These are phyloP conservation scores for Boletus tylopilopsis DNA, from an alignment of 768 basidiomycete species.

Conservation along the genomic window DNA sequence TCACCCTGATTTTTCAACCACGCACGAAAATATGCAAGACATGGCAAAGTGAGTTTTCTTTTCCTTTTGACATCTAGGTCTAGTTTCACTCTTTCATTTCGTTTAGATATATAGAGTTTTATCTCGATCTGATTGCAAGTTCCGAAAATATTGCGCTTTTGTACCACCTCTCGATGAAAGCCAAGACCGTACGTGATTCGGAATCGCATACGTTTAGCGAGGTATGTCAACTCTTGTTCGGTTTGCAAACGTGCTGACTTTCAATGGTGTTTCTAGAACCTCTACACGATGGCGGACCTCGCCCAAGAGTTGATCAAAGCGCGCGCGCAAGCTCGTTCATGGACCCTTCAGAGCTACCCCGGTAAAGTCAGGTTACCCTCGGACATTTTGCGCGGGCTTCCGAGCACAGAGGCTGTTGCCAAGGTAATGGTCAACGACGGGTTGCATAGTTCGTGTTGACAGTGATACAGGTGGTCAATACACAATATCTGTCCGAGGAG, in stretches of 20 bases:
- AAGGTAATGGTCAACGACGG: conserved; percentile 39
- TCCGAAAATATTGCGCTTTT: conserved; percentile 83
- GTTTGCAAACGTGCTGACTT: not conserved
- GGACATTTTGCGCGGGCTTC: conserved; percentile 76
- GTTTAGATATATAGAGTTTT: conserved; percentile 83
- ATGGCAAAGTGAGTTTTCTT: conserved; percentile 66
- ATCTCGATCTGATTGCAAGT: conserved; percentile 70
- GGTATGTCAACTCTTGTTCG: conserved; percentile 37
- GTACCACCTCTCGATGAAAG: conserved; percentile 74
- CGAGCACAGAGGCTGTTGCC: conserved; percentile 59
- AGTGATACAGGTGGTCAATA: conserved; percentile 56
- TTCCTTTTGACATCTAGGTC: not conserved
- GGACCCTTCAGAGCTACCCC: conserved; percentile 77
- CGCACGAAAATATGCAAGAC: conserved; percentile 66
- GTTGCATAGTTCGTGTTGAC: not conserved
- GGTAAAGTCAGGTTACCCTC: conserved; percentile 74
- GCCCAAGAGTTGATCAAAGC: conserved; percentile 83
- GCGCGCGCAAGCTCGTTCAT: conserved; percentile 57
- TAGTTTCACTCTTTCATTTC: not conserved
- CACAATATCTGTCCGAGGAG: conserved; percentile 62
- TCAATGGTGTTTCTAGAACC: conserved; percentile 48
- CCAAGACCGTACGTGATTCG: conserved; percentile 84
- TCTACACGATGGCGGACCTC: conserved; percentile 85
- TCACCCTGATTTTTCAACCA: conserved; percentile 84
- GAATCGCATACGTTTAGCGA: conserved; percentile 66